Conservation (phyloP, 345 rosid species). For the Citrus maxima region DNA sequence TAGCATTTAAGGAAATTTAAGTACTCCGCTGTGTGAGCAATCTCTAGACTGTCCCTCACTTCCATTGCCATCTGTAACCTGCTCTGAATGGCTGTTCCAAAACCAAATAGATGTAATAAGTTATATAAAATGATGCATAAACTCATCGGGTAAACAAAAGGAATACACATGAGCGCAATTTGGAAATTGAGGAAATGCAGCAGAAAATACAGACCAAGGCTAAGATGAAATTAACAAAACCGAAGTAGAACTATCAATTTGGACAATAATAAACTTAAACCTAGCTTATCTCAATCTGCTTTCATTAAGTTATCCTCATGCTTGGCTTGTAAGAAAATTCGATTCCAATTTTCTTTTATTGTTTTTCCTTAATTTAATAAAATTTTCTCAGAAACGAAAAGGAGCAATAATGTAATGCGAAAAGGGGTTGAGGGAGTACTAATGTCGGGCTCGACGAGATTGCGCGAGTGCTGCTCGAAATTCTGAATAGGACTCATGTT, state of each 20-base stretch:
- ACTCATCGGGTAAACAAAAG: not conserved
- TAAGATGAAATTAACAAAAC: not conserved
- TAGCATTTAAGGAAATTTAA: constrained; percentile 90
- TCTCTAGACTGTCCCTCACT: constrained; percentile 97
- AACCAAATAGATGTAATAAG: not conserved
- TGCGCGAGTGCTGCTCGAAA: constrained; percentile 93
- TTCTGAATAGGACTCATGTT: constrained; percentile 94
- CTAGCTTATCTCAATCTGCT: not conserved
- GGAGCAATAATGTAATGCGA: not conserved
- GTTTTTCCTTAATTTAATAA: not conserved
- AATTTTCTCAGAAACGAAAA: not conserved
- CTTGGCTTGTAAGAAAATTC: not conserved
- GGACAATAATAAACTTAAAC: not conserved
- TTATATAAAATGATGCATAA: not conserved
- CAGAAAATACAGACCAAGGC: no score
- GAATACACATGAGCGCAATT: not conserved
- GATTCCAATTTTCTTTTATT: not conserved
- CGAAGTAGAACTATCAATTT: not conserved
- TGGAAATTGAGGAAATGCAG: not conserved
- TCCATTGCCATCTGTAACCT: constrained; percentile 94
- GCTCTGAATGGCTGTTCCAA: constrained; percentile 59
- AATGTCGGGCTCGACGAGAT: constrained; percentile 72
- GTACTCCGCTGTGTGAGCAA: constrained; percentile 95
- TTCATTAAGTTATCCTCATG: not conserved
- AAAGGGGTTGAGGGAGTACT: constrained; percentile 32